These are phyloP conservation scores for Raffaelea ambrosiae DNA, from an alignment of 2,329 filamentous ascomycete genomes.

Conservation along the genomic window DNA sequence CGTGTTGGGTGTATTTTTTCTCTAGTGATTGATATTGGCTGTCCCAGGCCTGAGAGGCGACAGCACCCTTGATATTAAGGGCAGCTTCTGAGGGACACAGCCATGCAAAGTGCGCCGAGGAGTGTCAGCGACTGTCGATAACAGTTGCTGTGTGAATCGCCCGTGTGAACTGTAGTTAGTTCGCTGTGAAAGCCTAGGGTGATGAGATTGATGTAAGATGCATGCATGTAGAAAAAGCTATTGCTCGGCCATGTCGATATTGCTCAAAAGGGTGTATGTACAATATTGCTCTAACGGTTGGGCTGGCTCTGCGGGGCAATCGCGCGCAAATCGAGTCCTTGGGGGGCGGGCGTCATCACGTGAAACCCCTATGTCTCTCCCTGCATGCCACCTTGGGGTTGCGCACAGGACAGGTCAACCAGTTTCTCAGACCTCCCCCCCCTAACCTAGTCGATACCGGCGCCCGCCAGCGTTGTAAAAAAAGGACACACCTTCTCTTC, in stretches of 20 bases:
- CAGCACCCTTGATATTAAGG: too few relatives aligned
- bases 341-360: slow-evolving; percentile 7
- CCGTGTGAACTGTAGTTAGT: too few relatives aligned
- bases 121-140: too few relatives aligned
- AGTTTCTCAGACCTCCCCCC: slow-evolving; percentile 2
- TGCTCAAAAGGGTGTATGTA: neutral
- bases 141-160: too few relatives aligned
- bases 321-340: neutral
- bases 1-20: too few relatives aligned
- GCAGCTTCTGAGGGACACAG: too few relatives aligned
- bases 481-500: slow-evolving; percentile 8
- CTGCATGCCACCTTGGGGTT: slow-evolving; percentile 5
- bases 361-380: neutral
- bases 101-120: too few relatives aligned
- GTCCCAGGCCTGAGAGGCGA: too few relatives aligned
- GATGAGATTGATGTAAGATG: too few relatives aligned
- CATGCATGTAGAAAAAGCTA: too few relatives aligned
- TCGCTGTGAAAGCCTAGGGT: too few relatives aligned
- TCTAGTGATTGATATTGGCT: too few relatives aligned
- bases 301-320: neutral
- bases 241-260: neutral
- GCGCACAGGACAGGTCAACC: slow-evolving; percentile 11
- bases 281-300: neutral
- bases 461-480: neutral
- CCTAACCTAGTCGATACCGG: neutral